These are phyloP conservation scores for Peribolospora baueri DNA, from an alignment of 768 basidiomycete genomes.

Conservation along the genomic window DNA sequence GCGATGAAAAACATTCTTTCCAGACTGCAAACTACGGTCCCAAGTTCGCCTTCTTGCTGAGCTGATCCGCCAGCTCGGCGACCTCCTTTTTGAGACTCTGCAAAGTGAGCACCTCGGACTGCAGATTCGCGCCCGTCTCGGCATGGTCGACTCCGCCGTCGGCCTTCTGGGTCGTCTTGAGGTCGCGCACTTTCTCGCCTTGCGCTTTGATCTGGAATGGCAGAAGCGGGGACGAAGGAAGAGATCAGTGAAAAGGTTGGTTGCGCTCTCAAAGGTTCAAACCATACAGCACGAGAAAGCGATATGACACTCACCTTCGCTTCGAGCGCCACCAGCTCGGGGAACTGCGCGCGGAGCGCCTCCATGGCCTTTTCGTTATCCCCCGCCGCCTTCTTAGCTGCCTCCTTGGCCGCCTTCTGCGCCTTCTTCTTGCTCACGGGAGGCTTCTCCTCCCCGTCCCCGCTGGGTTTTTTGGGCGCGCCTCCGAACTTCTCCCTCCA, in stretches of 20 bases:
- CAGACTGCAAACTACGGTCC: too few species aligned
- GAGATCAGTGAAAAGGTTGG: too few species aligned
- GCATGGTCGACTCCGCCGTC: constrained; percentile 15
- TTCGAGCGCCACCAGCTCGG: constrained; percentile 48
- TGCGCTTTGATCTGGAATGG: constrained; percentile 38
- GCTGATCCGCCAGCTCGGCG: not conserved
- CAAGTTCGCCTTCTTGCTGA: not conserved
- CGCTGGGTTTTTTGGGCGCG: constrained; percentile 9
- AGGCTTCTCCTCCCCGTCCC: constrained; percentile 3
- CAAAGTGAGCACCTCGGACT: not conserved
- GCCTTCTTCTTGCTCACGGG: constrained; percentile 3
- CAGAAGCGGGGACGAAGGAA: too few species aligned
- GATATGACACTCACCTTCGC: constrained; percentile 21
- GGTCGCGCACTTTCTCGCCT: constrained; percentile 41
- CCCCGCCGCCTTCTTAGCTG: constrained; percentile 8
- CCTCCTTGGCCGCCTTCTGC: constrained; percentile 10
- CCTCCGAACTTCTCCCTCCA: constrained; percentile 68
- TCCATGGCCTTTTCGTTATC: constrained; percentile 4
- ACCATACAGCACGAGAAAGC: too few species aligned
- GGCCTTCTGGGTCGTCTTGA: constrained; percentile 31
- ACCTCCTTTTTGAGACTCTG: constrained; percentile 11
- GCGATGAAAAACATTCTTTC: too few species aligned
- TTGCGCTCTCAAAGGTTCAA: too few species aligned
- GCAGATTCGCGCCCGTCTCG: constrained; percentile 8
- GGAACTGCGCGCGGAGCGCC: constrained; percentile 27